These are phyloP conservation scores for Trichoderma atroviride DNA, from an alignment of 2,329 filamentous ascomycete species.

Conservation along the genomic window DNA sequence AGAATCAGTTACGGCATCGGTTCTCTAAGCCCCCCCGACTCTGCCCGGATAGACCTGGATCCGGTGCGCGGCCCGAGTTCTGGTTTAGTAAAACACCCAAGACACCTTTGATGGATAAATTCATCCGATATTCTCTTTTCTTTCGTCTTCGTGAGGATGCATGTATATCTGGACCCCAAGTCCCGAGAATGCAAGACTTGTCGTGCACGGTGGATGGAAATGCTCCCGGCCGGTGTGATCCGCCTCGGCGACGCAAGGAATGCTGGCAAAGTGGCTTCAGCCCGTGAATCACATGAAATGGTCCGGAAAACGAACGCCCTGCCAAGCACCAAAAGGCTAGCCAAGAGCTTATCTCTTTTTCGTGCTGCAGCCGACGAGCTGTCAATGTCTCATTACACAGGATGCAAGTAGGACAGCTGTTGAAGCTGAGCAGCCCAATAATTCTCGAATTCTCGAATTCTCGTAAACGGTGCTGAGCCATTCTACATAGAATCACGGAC, in stretches of 20 bases:
- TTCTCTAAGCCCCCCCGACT: slow-evolving; percentile 3
- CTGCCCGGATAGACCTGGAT: slow-evolving; percentile 10
- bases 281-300: neutral
- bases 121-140: neutral
- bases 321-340: neutral
- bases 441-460: too few species aligned
- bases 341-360: neutral
- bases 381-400: neutral
- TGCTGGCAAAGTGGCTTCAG: neutral
- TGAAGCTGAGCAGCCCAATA: neutral
- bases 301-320: neutral
- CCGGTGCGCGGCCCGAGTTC: neutral
- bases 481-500: neutral
- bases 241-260: slow-evolving; percentile 3
- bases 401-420: neutral
- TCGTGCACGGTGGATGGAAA: neutral
- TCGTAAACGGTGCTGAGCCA: neutral
- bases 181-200: neutral
- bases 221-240: slow-evolving; percentile 12
- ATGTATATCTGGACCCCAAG: neutral
- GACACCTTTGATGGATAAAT: neutral
- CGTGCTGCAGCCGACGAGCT: neutral
- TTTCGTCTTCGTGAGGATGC: neutral
- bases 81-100: neutral
- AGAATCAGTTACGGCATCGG: slow-evolving; percentile 16